phyloP scores from a whole-genome alignment of 2,329 filamentous ascomycete species.

The Colletotrichum noveboracense region DNA sequence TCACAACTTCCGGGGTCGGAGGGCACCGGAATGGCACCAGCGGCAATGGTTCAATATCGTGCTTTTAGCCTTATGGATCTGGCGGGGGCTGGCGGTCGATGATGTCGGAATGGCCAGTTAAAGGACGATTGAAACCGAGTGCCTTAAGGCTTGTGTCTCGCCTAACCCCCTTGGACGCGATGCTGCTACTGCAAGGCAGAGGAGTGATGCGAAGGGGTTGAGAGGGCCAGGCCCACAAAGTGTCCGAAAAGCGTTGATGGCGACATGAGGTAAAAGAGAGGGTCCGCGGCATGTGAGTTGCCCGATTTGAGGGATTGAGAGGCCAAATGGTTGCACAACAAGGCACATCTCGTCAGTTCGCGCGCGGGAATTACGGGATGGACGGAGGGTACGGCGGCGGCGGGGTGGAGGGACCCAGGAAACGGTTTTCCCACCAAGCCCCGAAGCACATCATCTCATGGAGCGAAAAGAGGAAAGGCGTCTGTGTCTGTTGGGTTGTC shows the following conservation, averaged over 20 bases:
- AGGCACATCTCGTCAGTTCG: neutral
- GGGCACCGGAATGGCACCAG: neutral
- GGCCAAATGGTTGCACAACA: neutral
- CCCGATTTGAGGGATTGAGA: neutral
- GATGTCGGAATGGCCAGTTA: slow-evolving; percentile 2
- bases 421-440: neutral
- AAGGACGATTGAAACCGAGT: neutral
- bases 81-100: neutral
- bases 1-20: neutral
- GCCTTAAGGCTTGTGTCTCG: neutral
- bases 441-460: neutral
- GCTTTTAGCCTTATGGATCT: neutral
- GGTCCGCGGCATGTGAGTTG: neutral
- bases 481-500: neutral
- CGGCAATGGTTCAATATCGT: neutral
- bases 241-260: slow-evolving; percentile 10
- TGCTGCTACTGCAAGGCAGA: slow-evolving; percentile 1
- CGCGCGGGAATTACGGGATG: slow-evolving; percentile 20
- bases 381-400: neutral
- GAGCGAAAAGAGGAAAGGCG: neutral
- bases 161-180: neutral
- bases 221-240: neutral
- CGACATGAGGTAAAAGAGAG: slow-evolving; percentile 9
- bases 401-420: neutral
- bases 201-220: neutral